Conservation (phyloP, 2,329 filamentous ascomycete genomes). For the Pyrenophora teres region DNA sequence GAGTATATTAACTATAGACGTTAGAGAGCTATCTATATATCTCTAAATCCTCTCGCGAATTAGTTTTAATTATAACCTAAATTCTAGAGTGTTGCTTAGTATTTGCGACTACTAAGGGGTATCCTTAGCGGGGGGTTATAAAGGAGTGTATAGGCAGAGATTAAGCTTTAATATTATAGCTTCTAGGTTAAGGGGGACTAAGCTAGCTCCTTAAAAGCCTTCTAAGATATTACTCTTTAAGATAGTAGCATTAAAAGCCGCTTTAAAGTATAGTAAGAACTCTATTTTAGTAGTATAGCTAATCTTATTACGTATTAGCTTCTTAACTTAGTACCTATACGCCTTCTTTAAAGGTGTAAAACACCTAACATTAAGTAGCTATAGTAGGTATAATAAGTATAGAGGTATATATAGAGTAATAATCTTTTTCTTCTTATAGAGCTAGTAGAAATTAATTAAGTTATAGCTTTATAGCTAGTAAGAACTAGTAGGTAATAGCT, state of each 20-base stretch:
- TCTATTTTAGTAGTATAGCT: slow-evolving; percentile 3
- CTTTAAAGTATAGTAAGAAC: background rate
- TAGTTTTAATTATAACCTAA: background rate
- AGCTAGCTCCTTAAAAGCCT: slow-evolving; percentile 40
- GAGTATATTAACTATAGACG: background rate
- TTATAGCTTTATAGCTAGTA: slow-evolving; percentile 5
- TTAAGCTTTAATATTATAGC: slow-evolving; percentile 41
- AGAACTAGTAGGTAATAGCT: no score
- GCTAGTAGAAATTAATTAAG: slow-evolving; percentile 30
- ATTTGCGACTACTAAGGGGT: background rate
- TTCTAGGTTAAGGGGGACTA: slow-evolving; percentile 41
- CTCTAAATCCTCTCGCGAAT: background rate
- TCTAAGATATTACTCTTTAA: background rate
- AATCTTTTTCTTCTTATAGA: slow-evolving; percentile 22
- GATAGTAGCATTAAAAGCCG: background rate
- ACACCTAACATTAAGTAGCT: slow-evolving; percentile 44
- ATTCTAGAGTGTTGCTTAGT: background rate
- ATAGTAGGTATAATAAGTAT: no score
- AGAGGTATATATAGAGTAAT: slow-evolving; percentile 37
- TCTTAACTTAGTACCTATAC: background rate
- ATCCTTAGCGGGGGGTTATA: slow-evolving; percentile 1
- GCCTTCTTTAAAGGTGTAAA: slow-evolving; percentile 35
- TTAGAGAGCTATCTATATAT: background rate
- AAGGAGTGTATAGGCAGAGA: slow-evolving; percentile 19
- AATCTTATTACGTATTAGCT: background rate